A percentile compares a stretch with the other conserved stretches of the same genome.
Conservation (phyloP, 2,329 filamentous ascomycete genomes). For the Fusarium sp. region DNA sequence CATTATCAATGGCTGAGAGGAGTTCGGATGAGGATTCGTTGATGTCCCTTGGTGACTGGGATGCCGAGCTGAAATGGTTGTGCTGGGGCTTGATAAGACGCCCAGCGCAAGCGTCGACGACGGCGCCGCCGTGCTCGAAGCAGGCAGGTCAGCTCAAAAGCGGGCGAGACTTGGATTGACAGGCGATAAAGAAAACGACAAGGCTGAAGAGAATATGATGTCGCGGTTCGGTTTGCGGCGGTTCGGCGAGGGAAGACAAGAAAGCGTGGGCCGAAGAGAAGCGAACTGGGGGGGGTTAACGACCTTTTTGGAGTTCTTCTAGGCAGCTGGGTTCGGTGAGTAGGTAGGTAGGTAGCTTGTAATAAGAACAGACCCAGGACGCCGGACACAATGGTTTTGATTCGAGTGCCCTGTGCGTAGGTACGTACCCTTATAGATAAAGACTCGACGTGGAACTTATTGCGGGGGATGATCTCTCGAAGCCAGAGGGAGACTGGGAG, state of each 20-base stretch:
- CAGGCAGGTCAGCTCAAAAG: conserved; percentile 26
- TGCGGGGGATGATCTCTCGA: conserved; percentile 18
- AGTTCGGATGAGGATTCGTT: conserved; percentile 5
- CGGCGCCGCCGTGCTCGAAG: conserved; percentile 17
- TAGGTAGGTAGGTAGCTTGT: background rate
- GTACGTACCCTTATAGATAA: conserved; percentile 27
- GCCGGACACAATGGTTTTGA: conserved; percentile 18
- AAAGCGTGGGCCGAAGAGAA: conserved; percentile 40
- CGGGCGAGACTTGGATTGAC: conserved; percentile 7
- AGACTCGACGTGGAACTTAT: conserved; percentile 2
- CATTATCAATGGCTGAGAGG: conserved; percentile 21
- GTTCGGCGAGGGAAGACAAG: conserved; percentile 44
- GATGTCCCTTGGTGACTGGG: conserved; percentile 2
- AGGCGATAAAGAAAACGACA: conserved; percentile 5
- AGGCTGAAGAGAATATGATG: conserved; percentile 27
- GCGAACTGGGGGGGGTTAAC: conserved; percentile 36
- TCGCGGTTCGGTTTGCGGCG: conserved; percentile 49
- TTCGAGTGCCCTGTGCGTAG: conserved; percentile 20
- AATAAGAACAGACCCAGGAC: background rate
- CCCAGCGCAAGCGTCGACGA: conserved; percentile 8
- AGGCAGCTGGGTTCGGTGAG: conserved; percentile 33
- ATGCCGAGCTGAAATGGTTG: conserved; percentile 14
- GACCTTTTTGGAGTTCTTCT: conserved; percentile 42
- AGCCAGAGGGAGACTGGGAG: background rate
- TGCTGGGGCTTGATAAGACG: conserved; percentile 11